These are phyloP conservation scores for Aspergillus phoenicis DNA, from an alignment of 2,329 filamentous ascomycete species.

Conservation along the genomic window DNA sequence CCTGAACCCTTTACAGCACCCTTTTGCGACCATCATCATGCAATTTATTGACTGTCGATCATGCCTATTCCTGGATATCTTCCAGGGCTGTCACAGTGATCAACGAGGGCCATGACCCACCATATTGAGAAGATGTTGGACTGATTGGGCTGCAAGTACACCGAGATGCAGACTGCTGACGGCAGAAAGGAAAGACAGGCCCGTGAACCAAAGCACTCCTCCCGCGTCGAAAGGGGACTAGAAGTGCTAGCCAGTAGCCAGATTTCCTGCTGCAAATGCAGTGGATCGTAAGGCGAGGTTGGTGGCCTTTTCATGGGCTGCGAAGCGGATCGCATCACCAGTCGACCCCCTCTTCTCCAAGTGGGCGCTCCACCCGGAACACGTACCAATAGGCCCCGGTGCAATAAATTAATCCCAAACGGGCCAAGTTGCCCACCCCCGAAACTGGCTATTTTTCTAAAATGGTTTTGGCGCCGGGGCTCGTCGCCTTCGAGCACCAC, in stretches of 20 bases:
- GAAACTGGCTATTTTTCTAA: not conserved
- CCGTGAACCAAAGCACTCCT: not conserved
- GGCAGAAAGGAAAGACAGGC: not conserved
- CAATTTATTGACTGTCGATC: not conserved
- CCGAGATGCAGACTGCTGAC: not conserved
- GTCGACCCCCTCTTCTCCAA: not conserved
- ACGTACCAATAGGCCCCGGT: slow-evolving; percentile 3
- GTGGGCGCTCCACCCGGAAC: not conserved
- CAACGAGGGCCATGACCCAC: not conserved
- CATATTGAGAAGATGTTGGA: not conserved
- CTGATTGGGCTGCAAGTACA: not conserved
- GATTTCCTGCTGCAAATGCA: not conserved
- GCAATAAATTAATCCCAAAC: slow-evolving; percentile 3
- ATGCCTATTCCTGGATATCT: not conserved
- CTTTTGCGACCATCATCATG: not conserved
- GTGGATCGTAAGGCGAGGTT: not conserved
- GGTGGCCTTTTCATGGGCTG: not conserved
- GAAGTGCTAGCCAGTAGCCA: not conserved
- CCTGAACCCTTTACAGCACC: not conserved
- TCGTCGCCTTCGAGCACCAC: not conserved
- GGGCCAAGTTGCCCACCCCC: slow-evolving; percentile 4
- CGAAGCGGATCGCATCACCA: too few species aligned
- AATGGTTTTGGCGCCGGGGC: slow-evolving; percentile 7
- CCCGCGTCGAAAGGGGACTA: not conserved
- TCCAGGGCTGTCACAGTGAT: not conserved